Evolutionary conservation across 768 basidiomycete species (phyloP), one percentile per base, ranked within the genome.

Genomic region (Russula sp.): DNA sequence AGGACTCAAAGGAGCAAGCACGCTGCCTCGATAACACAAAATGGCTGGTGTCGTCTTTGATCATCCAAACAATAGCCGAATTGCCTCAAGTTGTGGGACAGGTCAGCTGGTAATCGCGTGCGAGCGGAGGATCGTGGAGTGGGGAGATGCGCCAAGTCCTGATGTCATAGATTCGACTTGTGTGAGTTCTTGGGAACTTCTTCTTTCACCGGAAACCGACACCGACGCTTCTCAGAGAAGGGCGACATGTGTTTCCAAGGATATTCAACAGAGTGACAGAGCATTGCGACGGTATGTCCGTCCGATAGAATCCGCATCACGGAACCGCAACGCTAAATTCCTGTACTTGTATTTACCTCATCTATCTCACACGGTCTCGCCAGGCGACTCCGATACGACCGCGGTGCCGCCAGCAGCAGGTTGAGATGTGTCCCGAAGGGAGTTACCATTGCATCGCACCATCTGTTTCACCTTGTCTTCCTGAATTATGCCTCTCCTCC

Each of bases 391-490:
- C 38, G 52, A 55, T 34, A 64, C 38, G 8, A 38, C 59, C 46
- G 53, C 63, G 59, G 59, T 50, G 63, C 48, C 48, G 44, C 22
- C 38, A 48, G 22, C 46, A 48, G 46, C 22, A 13, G 38, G 48
- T 60, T 59, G 59, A 54, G 22, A 48, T 40, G 28, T 42, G 48
- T 60, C 46, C 50, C 28, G 50, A 64, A 24, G 18, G 36, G 42
- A 42, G 13, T 16, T 51, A 48, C 24, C 53, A 61, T 65, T 61
- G 54, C 30, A 44, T 57, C 64, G 36, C 40, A 36, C 55, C 49
- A 61, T 52, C 54, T 61, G 55, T 57, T 57, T 51, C 50, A 40
- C 50, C n/a, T 16, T 20, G 55, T 32, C 50, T 61, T 65, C 60
- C 42, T 30, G 48, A 65, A 46, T 38, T 34, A 30, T 59, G 32